Base-by-base conservation (phyloP, 306 rosid genomes). In the Trichosanthes cucumerina region DNA sequence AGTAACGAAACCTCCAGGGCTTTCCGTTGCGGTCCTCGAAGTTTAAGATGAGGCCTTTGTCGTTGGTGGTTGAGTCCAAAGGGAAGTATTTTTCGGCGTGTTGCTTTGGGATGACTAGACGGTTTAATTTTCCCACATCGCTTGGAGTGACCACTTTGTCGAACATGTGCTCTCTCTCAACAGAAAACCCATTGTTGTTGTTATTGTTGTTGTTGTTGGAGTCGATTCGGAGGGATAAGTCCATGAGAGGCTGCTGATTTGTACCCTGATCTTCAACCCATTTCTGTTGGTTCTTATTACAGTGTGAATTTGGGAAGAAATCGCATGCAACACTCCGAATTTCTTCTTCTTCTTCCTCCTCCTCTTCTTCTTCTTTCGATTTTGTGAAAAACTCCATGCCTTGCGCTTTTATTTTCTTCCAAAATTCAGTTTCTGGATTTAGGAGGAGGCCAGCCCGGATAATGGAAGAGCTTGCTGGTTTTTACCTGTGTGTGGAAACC, bases 1-100 rank as follows among this genome's bases (percentile, higher is more conserved):
- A 80, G 70, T 80, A 80, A 43, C 82, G 82, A n/a, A 80, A 80
- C 10, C 82, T 70, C 82, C 82, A 80, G 4, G 78, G 63, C 24
- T 80, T 80, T 11, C 82, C 82, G 26, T 71, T 26, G 4, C 46
- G 70, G 63, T 80, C 82, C 21, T 80, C 82, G 41, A 80, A 80
- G 63, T 71, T 80, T 9, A 80, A 49, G 54, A 80, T 69, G 21
- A 80, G 70, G 36, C 82, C 82, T 8, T 80, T 80, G 23, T 71
- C 82, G 33, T 79, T 36, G 23, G 77, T 52, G 14, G 81, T 8
- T 1, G 77, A 70, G 18, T 80, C 71, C 3, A 80, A 44, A 6
- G 82, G 82, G 70, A 80, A 80, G 71, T 80, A 80, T 28, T 58
- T 80, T 16, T 80, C 82, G 0, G 82, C 78, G 33, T 80, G 82